A percentile compares a stretch with the other conserved stretches of the same genome.
These are phyloP conservation scores for Penicillium ochrochloron DNA, from an alignment of 495 filamentous ascomycete species.

Conservation along the genomic window DNA sequence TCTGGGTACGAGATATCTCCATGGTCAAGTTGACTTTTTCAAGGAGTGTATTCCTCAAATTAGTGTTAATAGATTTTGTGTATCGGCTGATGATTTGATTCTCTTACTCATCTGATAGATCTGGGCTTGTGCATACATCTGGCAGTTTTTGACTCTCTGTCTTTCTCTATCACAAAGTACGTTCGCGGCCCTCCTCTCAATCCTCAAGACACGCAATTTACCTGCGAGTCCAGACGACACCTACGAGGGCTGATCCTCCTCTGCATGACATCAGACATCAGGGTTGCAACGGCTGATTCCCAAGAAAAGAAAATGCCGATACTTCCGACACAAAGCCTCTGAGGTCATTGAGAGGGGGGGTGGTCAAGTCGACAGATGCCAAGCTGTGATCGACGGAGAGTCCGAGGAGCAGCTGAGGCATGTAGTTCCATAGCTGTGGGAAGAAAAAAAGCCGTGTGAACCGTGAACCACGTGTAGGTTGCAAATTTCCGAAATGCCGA, in stretches of 20 bases:
- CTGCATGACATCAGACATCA: not conserved
- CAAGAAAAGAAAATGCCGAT: not conserved
- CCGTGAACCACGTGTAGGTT: not conserved
- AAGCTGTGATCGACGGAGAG: not conserved
- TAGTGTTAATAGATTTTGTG: no score
- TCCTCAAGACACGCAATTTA: not conserved
- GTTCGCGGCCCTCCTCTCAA: no score
- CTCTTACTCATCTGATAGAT: no score
- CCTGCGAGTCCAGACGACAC: not conserved
- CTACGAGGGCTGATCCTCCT: not conserved
- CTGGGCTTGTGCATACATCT: no score
- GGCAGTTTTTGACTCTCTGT: no score
- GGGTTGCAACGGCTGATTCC: not conserved
- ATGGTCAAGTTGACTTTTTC: no score
- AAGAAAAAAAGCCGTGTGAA: not conserved
- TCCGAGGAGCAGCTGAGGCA: not conserved
- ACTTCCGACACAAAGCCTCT: not conserved
- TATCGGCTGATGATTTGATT: no score
- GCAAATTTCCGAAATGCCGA: not conserved
- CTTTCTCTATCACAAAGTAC: no score
- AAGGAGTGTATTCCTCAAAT: no score
- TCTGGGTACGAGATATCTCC: no score
- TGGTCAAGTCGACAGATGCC: not conserved
- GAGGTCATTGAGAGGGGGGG: constrained; percentile 3
- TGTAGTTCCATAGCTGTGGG: not conserved